Conservation (phyloP, 139 green algal genomes). For the Micractinium conductrix region DNA sequence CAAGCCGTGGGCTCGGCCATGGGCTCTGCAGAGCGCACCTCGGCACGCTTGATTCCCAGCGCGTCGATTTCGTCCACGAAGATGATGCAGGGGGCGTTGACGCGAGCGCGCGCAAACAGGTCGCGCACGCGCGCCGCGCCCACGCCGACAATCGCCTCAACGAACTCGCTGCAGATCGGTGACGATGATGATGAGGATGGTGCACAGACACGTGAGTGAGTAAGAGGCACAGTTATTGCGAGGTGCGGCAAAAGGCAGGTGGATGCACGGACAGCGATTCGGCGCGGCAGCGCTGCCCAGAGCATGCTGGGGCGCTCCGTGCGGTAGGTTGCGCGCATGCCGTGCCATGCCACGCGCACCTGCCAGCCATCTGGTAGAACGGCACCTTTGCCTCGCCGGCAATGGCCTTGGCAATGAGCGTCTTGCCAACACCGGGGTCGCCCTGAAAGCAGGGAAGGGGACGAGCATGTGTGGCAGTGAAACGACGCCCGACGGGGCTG, state of each 20-base stretch:
- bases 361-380: slow-evolving; percentile 94
- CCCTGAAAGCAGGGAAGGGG: too few relatives aligned
- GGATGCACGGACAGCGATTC: too few relatives aligned
- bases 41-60: slow-evolving; percentile 85
- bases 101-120: slow-evolving; percentile 94
- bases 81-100: slow-evolving; percentile 91
- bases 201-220: too few relatives aligned
- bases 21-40: too few relatives aligned
- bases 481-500: too few relatives aligned
- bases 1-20: too few relatives aligned
- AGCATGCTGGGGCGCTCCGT: neutral
- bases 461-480: too few relatives aligned
- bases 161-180: slow-evolving; percentile 88
- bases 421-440: slow-evolving; percentile 90
- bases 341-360: too few relatives aligned
- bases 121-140: slow-evolving; percentile 94
- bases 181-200: too few relatives aligned
- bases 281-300: neutral
- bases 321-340: neutral
- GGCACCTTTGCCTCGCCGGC: slow-evolving; percentile 88
- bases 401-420: slow-evolving; percentile 93
- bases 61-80: slow-evolving; percentile 99
- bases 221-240: too few relatives aligned
- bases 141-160: slow-evolving; percentile 97
- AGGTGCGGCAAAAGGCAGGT: too few relatives aligned